phyloP scores from a whole-genome alignment of 208 protist genomes.

The Leishmania arabica region DNA sequence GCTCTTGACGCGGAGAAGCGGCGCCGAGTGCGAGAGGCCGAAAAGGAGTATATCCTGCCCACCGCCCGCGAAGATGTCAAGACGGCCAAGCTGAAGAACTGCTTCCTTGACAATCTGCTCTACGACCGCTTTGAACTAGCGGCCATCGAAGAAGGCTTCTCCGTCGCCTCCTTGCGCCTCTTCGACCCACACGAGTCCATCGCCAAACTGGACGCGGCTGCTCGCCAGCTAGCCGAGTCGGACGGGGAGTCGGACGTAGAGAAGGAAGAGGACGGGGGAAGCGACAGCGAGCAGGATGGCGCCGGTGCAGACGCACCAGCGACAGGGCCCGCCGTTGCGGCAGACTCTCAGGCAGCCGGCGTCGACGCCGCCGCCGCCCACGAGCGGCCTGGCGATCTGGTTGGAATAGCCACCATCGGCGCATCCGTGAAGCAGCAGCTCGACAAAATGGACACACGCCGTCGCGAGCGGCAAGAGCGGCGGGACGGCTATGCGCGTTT shows the following conservation, averaged over 20 bases:
- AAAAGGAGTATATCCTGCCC: conserved; percentile 77
- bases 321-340: neutral
- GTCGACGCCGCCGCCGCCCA: conserved; percentile 1
- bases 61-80: conserved; percentile 82
- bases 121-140: conserved; percentile 92
- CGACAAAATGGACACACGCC: conserved; percentile 88
- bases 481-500: conserved; percentile 68
- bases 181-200: conserved; percentile 56
- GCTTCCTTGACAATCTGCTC: conserved; percentile 90
- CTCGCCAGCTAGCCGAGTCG: conserved; percentile 63
- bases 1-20: conserved; percentile 74
- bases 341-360: neutral
- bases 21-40: conserved; percentile 65
- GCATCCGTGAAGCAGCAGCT: conserved; percentile 82
- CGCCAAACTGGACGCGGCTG: conserved; percentile 44
- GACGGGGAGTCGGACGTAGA: conserved; percentile 28
- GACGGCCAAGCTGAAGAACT: conserved; percentile 85
- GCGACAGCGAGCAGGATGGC: conserved; percentile 11
- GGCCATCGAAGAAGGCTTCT: conserved; percentile 68
- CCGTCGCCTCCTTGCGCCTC: conserved; percentile 92
- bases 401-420: conserved; percentile 30
- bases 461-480: conserved; percentile 74
- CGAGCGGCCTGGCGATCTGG: conserved; percentile 5
- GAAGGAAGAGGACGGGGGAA: conserved; percentile 13
- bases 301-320: neutral